Conservation (phyloP, 345 rosid genomes). For the Carallia pectinifolia region DNA sequence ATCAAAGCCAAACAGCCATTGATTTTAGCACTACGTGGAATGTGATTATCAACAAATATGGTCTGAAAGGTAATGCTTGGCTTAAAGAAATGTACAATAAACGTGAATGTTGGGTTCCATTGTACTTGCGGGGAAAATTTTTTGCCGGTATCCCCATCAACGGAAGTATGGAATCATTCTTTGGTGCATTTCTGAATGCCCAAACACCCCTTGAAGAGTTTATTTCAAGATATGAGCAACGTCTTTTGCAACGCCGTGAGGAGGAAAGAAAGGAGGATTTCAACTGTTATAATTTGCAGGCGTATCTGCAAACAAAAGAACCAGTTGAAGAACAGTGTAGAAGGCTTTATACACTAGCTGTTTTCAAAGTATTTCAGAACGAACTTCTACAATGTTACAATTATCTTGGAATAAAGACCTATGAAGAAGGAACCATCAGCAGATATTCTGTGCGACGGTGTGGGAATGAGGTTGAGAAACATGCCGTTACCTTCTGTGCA, state of each 20-base stretch:
- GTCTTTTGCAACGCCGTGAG: conserved; percentile 62
- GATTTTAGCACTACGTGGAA: conserved; percentile 74
- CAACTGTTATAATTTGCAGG: conserved; percentile 63
- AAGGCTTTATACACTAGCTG: conserved; percentile 62
- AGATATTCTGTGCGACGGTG: conserved; percentile 63
- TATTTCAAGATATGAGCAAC: conserved; percentile 57
- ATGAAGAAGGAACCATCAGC: conserved; percentile 71
- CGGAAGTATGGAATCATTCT: conserved; percentile 58
- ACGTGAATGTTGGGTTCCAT: conserved; percentile 78
- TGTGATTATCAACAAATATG: conserved; percentile 55
- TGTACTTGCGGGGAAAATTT: conserved; percentile 63
- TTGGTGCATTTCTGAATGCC: conserved; percentile 51
- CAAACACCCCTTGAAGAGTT: conserved; percentile 63
- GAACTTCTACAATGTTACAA: conserved; percentile 68
- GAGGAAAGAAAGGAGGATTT: conserved; percentile 87
- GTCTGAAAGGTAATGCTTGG: conserved; percentile 60
- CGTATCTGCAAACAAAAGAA: conserved; percentile 67
- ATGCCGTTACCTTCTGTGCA: conserved; percentile 60
- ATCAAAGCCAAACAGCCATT: conserved; percentile 57
- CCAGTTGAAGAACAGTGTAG: conserved; percentile 84
- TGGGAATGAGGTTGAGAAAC: conserved; percentile 70
- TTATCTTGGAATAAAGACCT: conserved; percentile 62
- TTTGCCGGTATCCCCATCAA: conserved; percentile 70
- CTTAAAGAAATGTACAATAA: conserved; percentile 65
- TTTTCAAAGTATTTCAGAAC: conserved; percentile 75